Base-by-base conservation (phyloP, 2,329 filamentous ascomycete species). In the Penicillium paneum region DNA sequence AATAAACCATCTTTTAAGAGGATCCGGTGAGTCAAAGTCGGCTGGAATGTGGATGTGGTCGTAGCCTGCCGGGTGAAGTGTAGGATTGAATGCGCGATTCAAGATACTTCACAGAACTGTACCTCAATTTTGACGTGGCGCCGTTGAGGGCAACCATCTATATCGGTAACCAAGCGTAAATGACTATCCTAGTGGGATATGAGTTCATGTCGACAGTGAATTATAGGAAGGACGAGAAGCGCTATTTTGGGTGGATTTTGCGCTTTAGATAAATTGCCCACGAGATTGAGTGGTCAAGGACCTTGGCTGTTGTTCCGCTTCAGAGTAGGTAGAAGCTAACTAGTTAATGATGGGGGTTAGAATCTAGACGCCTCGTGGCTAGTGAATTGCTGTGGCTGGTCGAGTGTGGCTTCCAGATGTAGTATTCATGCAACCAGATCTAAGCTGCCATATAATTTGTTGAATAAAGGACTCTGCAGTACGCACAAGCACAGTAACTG, bases 41-140 rank as follows among this genome's bases (percentile, higher is more conserved):
- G 53, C 49, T 26, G 61, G 58, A 34, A 65, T 63, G 28, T 63
- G 60, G 38, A 64, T 34, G 31, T 64, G 55, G 42, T 65, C 58
- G 46, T 63, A 65, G 3, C 48, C 48, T 4, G 55, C n/a, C 8
- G 60, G 61, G 11, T 53, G 49, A 26, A 57, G 54, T 13, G 21
- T 32, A 15, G 58, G 17, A 42, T 54, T 50, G 35, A 64, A 65
- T 19, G 50, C 52, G 35, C 57, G 50, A 26, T 50, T 47, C 15
- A 58, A 39, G 15, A 64, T 34, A n/a, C 32, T 12, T 31, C 35
- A 44, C 55, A 62, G n/a, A 63, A 49, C 1, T 50, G 39, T 24
- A 56, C 54, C 10, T 58, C 58, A n/a, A 65, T 45, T 38, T 52
- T 55, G 32, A 50, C 48, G 46, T 65, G 58, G 26, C 60, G 61